Conservation (phyloP, 2,329 filamentous ascomycete genomes). For the Allantophomopsis cytisporea region DNA sequence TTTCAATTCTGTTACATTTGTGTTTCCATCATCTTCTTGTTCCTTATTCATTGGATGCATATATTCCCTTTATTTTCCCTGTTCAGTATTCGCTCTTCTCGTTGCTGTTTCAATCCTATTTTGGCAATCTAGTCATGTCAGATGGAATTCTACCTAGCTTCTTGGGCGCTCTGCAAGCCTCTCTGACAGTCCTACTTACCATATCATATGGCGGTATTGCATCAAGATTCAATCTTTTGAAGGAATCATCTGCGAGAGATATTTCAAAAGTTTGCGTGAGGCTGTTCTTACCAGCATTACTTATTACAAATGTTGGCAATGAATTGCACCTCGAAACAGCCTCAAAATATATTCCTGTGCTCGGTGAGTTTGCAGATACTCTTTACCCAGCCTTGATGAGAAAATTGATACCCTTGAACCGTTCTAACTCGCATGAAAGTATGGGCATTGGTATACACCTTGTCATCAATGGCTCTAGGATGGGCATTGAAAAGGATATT, state of each 20-base stretch:
- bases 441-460: conserved; percentile 35
- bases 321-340: conserved; percentile 32
- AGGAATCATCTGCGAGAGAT: conserved; percentile 30
- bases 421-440: conserved; percentile 16
- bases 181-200: conserved; percentile 36
- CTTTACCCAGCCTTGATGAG: too few species aligned
- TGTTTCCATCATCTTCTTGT: too few species aligned
- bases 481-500: conserved; percentile 26
- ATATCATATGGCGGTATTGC: conserved; percentile 35
- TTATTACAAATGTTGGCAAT: conserved; percentile 36
- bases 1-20: too few species aligned
- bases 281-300: conserved; percentile 36
- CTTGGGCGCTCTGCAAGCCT: conserved; percentile 38
- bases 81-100: too few species aligned
- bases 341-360: conserved; percentile 28
- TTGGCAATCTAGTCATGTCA: conserved; percentile 3
- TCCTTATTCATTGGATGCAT: too few species aligned
- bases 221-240: conserved; percentile 33
- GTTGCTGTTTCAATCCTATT: too few species aligned
- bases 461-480: conserved; percentile 32
- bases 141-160: conserved; percentile 18
- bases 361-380: too few species aligned
- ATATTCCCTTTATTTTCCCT: too few species aligned
- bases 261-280: conserved; percentile 34
- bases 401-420: too few species aligned